Percentiles rank a stretch among this genome's conserved stretches.
Evolutionary conservation across 2,329 filamentous ascomycete species (phyloP).

Genomic region (Sordariomycetes sp.): DNA sequence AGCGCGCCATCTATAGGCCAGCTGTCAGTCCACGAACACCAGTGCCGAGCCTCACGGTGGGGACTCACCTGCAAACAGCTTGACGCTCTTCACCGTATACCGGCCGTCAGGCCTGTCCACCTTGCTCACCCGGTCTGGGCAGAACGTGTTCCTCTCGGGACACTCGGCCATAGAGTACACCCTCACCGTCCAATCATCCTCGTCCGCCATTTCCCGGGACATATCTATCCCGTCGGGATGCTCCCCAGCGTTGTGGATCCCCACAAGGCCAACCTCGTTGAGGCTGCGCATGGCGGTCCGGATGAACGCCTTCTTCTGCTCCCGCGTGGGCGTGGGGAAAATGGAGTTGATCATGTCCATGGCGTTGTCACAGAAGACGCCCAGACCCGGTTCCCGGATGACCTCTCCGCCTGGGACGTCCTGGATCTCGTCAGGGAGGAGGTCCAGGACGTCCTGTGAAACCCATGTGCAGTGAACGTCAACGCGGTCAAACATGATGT

Average conservation of each 20-base stretch:
- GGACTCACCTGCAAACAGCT: conserved; percentile 53
- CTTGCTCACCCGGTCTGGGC: conserved; percentile 36
- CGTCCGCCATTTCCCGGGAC: conserved; percentile 37
- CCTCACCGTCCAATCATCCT: conserved; percentile 46
- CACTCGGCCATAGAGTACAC: conserved; percentile 64
- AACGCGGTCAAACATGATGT: conserved; percentile 59
- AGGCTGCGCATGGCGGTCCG: conserved; percentile 50
- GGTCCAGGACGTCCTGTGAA: conserved; percentile 49
- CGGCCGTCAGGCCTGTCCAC: conserved; percentile 33
- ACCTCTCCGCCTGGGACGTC: conserved; percentile 54
- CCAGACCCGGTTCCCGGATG: conserved; percentile 46
- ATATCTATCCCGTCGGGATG: conserved; percentile 41
- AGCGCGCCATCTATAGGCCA: conserved; percentile 48
- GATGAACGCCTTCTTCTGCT: conserved; percentile 43
- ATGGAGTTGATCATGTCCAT: conserved; percentile 49
- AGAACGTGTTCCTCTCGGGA: conserved; percentile 51
- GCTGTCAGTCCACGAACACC: neutral
- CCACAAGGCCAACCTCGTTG: conserved; percentile 55
- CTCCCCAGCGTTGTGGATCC: conserved; percentile 59
- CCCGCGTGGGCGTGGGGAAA: conserved; percentile 44
- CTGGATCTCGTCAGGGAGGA: conserved; percentile 42
- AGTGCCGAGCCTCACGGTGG: neutral
- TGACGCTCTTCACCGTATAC: conserved; percentile 51
- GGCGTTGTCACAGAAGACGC: conserved; percentile 65
- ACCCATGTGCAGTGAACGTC: conserved; percentile 64